A percentile compares a stretch with the other conserved stretches of the same genome.
Evolutionary conservation across 2,329 filamentous ascomycete genomes (phyloP).

Genomic region (Stachybotrys chlorohalonatus): DNA sequence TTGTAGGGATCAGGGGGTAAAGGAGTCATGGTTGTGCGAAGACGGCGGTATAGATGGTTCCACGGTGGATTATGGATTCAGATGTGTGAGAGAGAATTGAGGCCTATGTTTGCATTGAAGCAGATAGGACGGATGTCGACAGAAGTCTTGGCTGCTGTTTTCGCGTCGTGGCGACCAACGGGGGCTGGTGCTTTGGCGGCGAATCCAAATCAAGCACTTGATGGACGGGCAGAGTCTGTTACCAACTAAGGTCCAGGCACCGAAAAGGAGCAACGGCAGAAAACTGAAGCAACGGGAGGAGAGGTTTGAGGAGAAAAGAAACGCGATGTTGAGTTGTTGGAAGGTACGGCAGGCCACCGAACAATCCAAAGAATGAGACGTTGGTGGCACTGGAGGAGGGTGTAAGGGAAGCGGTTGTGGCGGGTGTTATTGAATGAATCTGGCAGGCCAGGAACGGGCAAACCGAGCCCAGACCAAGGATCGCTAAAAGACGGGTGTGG

Average conservation of each 20-base stretch:
- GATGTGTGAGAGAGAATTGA: neutral
- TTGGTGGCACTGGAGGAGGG: neutral
- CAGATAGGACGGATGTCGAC: constrained; percentile 3
- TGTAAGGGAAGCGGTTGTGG: neutral
- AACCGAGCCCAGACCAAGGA: neutral
- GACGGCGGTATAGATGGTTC: constrained; percentile 2
- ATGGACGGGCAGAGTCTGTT: neutral
- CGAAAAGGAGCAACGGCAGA: neutral
- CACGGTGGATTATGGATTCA: neutral
- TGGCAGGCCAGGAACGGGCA: neutral
- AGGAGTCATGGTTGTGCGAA: constrained; percentile 31
- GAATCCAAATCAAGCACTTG: neutral
- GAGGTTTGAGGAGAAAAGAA: neutral
- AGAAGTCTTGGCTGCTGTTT: neutral
- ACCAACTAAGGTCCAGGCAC: neutral
- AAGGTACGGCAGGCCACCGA: neutral
- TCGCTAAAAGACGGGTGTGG: neutral
- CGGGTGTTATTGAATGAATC: neutral
- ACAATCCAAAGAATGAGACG: neutral
- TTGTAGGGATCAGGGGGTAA: constrained; percentile 68
- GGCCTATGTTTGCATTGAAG: constrained; percentile 13
- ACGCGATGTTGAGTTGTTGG: neutral
- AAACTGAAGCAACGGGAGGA: neutral
- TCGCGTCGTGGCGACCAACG: neutral
- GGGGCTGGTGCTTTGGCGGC: neutral